Conservation (phyloP, 768 basidiomycete genomes). For the Boletus sp. region DNA sequence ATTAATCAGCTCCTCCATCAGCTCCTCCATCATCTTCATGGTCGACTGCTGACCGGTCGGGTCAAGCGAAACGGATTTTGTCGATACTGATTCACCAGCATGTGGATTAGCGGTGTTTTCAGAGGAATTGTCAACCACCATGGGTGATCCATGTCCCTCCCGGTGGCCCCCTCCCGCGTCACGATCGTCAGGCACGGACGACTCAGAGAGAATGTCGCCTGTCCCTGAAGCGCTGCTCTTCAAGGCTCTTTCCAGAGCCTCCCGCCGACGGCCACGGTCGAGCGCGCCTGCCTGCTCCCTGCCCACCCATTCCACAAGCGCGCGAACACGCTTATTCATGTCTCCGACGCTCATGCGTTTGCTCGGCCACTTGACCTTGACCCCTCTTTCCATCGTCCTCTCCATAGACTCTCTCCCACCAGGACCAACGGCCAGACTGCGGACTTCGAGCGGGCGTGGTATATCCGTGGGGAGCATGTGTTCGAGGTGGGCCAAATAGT, state of each 20-base stretch:
- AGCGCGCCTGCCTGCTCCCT: conserved; percentile 76
- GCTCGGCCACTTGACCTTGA: conserved; percentile 90
- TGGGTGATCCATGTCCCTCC: conserved; percentile 26
- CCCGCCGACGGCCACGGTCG: conserved; percentile 67
- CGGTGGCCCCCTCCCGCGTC: conserved; percentile 11
- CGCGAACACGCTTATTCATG: conserved; percentile 93
- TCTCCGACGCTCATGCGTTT: conserved; percentile 96
- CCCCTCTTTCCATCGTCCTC: conserved; percentile 67
- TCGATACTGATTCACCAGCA: conserved; percentile 7
- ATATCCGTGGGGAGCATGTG: conserved; percentile 76
- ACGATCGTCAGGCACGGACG: conserved; percentile 15
- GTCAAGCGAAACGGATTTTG: conserved; percentile 7
- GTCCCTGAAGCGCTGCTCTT: conserved; percentile 12
- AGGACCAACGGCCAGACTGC: conserved; percentile 43
- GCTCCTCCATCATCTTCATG: conserved; percentile 85
- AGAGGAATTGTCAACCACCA: conserved; percentile 33
- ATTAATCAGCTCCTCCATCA: conserved; percentile 84
- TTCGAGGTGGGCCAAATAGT: conserved; percentile 86
- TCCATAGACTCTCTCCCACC: conserved; percentile 56
- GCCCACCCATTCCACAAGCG: conserved; percentile 92
- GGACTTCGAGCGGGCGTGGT: conserved; percentile 74
- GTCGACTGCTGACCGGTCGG: conserved; percentile 37
- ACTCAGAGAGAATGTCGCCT: conserved; percentile 3
- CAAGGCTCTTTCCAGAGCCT: conserved; percentile 62
- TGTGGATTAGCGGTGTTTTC: conserved; percentile 16